Conservation (phyloP, 2,329 filamentous ascomycete genomes). For the Dothistroma pini region DNA sequence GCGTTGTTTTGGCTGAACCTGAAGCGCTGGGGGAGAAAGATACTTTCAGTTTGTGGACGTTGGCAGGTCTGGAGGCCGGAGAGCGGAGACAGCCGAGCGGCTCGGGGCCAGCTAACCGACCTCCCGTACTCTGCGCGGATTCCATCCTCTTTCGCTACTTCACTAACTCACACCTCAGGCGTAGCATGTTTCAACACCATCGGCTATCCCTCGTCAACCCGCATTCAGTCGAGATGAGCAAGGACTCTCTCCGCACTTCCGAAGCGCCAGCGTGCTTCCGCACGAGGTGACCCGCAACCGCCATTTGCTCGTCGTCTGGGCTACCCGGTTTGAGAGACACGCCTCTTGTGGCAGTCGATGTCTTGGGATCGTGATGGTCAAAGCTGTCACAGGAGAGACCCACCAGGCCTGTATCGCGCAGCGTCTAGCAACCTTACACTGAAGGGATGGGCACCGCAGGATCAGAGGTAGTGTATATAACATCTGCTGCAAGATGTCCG, state of each 20-base stretch:
- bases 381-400: constrained; percentile 9
- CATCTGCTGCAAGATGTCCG: not conserved
- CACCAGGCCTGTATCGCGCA: constrained; percentile 11
- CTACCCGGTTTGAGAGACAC: constrained; percentile 9
- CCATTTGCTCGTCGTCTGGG: constrained; percentile 5
- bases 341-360: constrained; percentile 9
- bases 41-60: not conserved
- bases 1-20: not conserved
- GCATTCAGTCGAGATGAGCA: constrained; percentile 18
- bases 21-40: not conserved
- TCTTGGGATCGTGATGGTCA: constrained; percentile 17
- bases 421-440: constrained; percentile 9
- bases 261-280: constrained; percentile 1
- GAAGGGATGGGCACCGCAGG: not conserved
- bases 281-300: constrained; percentile 5
- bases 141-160: not conserved
- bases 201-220: constrained; percentile 6
- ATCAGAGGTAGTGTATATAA: constrained; percentile 14
- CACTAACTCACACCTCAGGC: constrained; percentile 12
- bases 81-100: not conserved
- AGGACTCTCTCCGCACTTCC: constrained; percentile 14
- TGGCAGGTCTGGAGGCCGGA: not conserved
- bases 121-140: not conserved
- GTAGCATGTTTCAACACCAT: constrained; percentile 12
- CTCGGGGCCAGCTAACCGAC: not conserved